Conservation (phyloP, 805 yeast species). For the Metschnikowia arizonensis region DNA sequence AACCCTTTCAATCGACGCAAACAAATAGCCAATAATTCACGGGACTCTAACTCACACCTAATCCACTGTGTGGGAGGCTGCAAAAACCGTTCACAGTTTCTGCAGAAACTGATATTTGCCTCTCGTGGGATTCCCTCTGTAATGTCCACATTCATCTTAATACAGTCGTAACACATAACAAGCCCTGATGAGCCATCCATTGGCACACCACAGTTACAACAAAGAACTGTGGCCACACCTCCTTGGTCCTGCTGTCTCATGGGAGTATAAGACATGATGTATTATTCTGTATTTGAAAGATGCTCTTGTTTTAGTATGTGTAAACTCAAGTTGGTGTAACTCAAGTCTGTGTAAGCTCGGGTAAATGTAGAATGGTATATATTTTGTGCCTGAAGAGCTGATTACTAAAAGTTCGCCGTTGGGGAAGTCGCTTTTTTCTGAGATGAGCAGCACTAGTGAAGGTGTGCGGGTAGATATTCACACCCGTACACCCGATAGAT, state of each 20-base stretch:
- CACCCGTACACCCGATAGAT: constrained; percentile 1
- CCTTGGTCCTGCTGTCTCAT: constrained; percentile 14
- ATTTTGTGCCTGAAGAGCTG: background rate
- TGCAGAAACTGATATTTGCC: constrained; percentile 86
- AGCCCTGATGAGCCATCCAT: constrained; percentile 93
- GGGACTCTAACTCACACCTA: constrained; percentile 80
- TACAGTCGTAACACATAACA: constrained; percentile 97
- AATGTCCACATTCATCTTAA: constrained; percentile 86
- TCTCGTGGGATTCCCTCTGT: constrained; percentile 92
- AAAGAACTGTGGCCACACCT: constrained; percentile 76
- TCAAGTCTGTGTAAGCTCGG: background rate
- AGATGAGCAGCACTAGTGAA: constrained; percentile 9
- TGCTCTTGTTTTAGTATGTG: background rate
- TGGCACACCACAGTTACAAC: constrained; percentile 98
- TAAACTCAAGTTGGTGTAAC: background rate
- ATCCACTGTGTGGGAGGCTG: constrained; percentile 97
- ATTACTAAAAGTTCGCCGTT: constrained; percentile 5
- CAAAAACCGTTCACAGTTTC: constrained; percentile 93
- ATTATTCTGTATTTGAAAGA: background rate
- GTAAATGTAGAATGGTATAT: too few relatives aligned
- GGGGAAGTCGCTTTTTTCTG: constrained; percentile 2
- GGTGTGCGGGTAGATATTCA: constrained; percentile 4
- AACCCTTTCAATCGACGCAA: constrained; percentile 84
- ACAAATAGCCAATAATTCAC: constrained; percentile 89
- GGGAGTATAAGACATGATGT: constrained; percentile 19